Base-by-base conservation (phyloP, 495 filamentous ascomycete genomes). In the Penicillium odoratum region DNA sequence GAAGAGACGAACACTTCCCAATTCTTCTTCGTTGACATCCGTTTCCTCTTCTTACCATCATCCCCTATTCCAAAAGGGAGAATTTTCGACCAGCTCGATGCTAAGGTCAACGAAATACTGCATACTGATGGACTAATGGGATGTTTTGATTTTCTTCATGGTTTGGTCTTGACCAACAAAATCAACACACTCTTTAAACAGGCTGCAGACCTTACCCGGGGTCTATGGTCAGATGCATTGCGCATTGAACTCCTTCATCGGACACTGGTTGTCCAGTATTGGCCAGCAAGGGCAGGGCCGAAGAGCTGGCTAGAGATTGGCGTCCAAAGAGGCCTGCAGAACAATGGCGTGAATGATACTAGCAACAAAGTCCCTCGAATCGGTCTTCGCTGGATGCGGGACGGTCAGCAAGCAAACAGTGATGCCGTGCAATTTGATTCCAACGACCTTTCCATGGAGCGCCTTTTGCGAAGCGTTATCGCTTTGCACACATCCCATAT, bases 291-390 rank as follows among this genome's bases (percentile, higher is more conserved):
- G 54, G 74, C 82, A 29, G 83, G 83, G 10, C 72, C 78, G 4
- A 95, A 92, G 75, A 94, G 85, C 69, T 98, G 94, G 92, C 78
- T 98, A 46, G 88, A 96, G 43, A 79, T 97, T n/a, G 91, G 91
- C 3, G 77, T 94, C 29, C 77, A 83, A 57, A 88, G 89, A 63
- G 85, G 86, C 42, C 83, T 70, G 62, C 58, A 73, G 71, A 51
- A 69, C 65, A 47, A 34, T 18, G 43, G 30, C 38, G 31, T 49
- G 13, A 51, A 44, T 28, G 36, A 53, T 36, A 7, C 21, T 7
- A 65, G 55, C 25, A 58, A 67, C 33, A 53, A 63, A 13, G 68
- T 76, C n/a, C 69, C 84, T n/a, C 67, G 66, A 29, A 69, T 98
- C 29, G 81, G 74, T 16, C 67, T 94, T 43, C 84, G 91, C 54